Evolutionary conservation across 768 basidiomycete genomes (phyloP).

Genomic region (Amanita muscaria): DNA sequence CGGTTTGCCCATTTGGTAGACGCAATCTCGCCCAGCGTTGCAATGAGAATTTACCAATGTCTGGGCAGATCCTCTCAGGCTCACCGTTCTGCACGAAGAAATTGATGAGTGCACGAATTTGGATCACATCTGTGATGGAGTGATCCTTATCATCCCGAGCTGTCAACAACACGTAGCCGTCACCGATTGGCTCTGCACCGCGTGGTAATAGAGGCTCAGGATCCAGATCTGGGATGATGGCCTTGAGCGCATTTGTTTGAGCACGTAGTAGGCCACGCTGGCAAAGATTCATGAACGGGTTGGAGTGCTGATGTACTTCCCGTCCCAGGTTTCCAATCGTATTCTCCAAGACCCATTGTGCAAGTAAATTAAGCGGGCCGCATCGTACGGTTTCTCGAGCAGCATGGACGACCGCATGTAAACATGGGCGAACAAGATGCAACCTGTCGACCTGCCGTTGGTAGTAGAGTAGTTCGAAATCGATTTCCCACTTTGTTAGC

Average conservation of each 20-base stretch:
- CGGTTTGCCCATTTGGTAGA: conserved; percentile 17
- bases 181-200: conserved; percentile 6
- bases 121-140: not conserved
- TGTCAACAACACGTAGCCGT: not conserved
- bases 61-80: not conserved
- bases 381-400: too few species aligned
- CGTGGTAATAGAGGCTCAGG: not conserved
- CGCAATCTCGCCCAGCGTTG: conserved; percentile 13
- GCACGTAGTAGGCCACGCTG: too few species aligned
- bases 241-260: conserved; percentile 11
- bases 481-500: too few species aligned
- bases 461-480: conserved; percentile 24
- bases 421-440: conserved; percentile 22
- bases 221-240: conserved; percentile 11
- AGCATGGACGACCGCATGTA: too few species aligned
- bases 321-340: too few species aligned
- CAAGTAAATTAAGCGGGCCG: too few species aligned
- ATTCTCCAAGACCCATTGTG: too few species aligned
- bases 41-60: not conserved
- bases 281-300: too few species aligned
- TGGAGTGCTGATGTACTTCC: too few species aligned
- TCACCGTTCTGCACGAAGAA: not conserved
- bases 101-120: not conserved
- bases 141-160: not conserved
- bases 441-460: conserved; percentile 15